Conservation (phyloP, 1,139 yeast genomes). For the Suhomyces atakaporum region DNA sequence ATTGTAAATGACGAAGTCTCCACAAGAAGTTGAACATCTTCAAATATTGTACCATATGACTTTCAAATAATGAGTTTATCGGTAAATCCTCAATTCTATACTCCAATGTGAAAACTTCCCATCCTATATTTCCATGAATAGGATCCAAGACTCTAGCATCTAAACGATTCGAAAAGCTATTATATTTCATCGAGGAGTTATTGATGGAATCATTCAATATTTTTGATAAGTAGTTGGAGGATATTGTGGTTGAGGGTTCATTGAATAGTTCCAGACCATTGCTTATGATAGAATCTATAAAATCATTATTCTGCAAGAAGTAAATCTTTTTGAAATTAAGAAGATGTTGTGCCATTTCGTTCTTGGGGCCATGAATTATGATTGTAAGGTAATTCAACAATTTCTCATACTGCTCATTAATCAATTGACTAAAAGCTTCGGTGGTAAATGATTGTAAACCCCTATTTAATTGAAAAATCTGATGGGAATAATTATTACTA, state of each 20-base stretch:
- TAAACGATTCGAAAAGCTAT: constrained; percentile 43
- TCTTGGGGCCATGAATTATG: constrained; percentile 47
- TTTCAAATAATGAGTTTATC: constrained; percentile 36
- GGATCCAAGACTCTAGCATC: constrained; percentile 82
- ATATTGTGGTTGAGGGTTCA: constrained; percentile 62
- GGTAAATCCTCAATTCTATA: constrained; percentile 65
- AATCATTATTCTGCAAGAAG: constrained; percentile 75
- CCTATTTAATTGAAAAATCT: constrained; percentile 27
- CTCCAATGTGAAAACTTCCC: constrained; percentile 93
- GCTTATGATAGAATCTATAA: constrained; percentile 63
- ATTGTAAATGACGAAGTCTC: constrained; percentile 67
- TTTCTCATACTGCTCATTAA: constrained; percentile 58
- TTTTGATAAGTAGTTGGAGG: constrained; percentile 67
- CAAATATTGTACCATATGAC: constrained; percentile 58
- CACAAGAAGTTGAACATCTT: constrained; percentile 85
- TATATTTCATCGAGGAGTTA: constrained; percentile 58
- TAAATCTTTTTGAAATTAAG: constrained; percentile 64
- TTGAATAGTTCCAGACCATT: constrained; percentile 58
- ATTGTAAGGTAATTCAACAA: constrained; percentile 55
- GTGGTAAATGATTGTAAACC: constrained; percentile 38
- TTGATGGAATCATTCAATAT: constrained; percentile 67
- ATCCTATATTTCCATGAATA: constrained; percentile 65
- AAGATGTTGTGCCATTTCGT: constrained; percentile 58
- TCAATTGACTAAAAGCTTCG: constrained; percentile 31
- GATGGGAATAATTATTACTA: constrained; percentile 37